Evolutionary conservation across 768 basidiomycete genomes (phyloP), one percentile per base, ranked within the genome.

Genomic region (Megacollybia marginata): DNA sequence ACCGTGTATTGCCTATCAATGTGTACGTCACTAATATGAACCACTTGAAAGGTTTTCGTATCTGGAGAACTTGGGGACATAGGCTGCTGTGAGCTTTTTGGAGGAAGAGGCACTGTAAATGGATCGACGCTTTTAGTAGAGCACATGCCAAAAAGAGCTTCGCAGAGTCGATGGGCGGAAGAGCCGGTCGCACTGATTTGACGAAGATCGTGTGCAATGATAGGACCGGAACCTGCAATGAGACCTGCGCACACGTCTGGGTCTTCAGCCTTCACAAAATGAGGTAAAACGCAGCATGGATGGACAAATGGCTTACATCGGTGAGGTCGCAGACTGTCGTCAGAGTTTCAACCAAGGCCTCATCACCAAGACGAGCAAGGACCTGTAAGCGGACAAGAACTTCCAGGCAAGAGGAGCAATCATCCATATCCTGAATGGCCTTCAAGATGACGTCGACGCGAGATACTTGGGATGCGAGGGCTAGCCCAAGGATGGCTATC

Each of bases 21-120:
- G 54, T 84, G 82, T 5, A 76, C 75, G 57, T 83, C 82, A 55
- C 77, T 79, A 58, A 84, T 74, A 57, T 84, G 82, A 0, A 73
- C 72, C 7, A 82, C 76, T 53, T 78, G 71, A 58, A 82, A 73
- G 1, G 79, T 74, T 18, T 75, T 72, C 1, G 58, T 59, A 4
- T 72, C 72, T 4, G 48, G 53, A 51, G 66, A 69, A 1, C 50
- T 52, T 44, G 65, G 67, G 5, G 69, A 68, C 12, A 62, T 61
- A 1, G 59, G 48, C 1, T 77, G 74, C 8, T 67, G 58, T 3
- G 70, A 45, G 42, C 70, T 71, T 28, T 28, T 28, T 28, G 23
- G 23, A 2, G 78, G 73, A 51, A 81, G 70, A 5, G 71, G 66
- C 12, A 81, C 68, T 1, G 57, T 68, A 58, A 66, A 75, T 15